These are phyloP conservation scores for Echeveria elegans DNA, from an alignment of 164 flowering plant genomes.

Conservation along the genomic window DNA sequence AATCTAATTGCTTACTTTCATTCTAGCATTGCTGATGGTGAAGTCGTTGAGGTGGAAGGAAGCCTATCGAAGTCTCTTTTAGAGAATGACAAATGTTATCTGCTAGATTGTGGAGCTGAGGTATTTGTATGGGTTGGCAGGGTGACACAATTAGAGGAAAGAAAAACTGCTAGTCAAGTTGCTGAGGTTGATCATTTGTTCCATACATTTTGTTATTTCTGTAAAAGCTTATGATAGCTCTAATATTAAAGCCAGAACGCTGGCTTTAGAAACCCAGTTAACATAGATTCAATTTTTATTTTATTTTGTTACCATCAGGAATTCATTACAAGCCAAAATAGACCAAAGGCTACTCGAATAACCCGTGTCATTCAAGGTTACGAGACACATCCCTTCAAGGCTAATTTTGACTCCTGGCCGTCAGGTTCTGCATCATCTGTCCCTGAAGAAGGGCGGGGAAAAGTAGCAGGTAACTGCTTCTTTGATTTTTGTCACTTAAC, in stretches of 20 bases:
- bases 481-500: not conserved
- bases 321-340: slow-evolving; percentile 63
- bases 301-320: slow-evolving; percentile 37
- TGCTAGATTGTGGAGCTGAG: slow-evolving; percentile 92
- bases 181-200: slow-evolving; percentile 61
- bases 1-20: not conserved
- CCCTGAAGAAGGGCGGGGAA: slow-evolving; percentile 95
- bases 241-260: not conserved
- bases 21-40: slow-evolving; percentile 69
- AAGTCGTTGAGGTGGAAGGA: slow-evolving; percentile 53
- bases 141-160: slow-evolving; percentile 89
- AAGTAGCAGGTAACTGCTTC: slow-evolving; percentile 75
- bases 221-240: not conserved
- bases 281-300: slow-evolving; percentile 9
- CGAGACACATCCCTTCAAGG: slow-evolving; percentile 86
- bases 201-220: not conserved
- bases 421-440: slow-evolving; percentile 59
- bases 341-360: slow-evolving; percentile 79
- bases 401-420: slow-evolving; percentile 96
- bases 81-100: slow-evolving; percentile 84
- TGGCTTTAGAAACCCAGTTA: not conserved
- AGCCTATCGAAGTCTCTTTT: slow-evolving; percentile 71
- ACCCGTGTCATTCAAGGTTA: slow-evolving; percentile 92
- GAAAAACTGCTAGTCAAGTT: slow-evolving; percentile 82
- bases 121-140: slow-evolving; percentile 97